Base-by-base conservation (phyloP, 495 filamentous ascomycete genomes). In the Hypoxylon fragiforme region DNA sequence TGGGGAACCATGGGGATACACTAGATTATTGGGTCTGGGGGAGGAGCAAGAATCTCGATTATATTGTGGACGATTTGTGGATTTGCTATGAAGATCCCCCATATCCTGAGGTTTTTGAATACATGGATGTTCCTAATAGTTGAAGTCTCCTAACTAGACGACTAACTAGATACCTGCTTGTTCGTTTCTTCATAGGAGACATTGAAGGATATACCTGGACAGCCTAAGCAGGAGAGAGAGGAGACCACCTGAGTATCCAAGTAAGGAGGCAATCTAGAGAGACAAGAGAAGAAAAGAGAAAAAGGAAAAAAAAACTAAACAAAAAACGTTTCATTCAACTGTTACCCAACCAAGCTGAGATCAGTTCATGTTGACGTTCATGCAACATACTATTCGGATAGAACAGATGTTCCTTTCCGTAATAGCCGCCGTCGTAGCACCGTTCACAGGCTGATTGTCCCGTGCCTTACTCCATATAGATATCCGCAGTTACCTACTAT, bases 391-490 rank as follows among this genome's bases (percentile, higher is more conserved):
- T 28, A 9, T 28, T 43, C 57, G 57, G 57, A 55, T 50, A 60
- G 13, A 41, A 21, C 39, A 54, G 49, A 60, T 60, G 45, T 60
- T 55, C 50, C 50, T 42, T 55, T 60, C 57, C 57, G 57, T 50
- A 39, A 60, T 60, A 60, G 43, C 45, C 57, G 57, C 57, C 57
- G 57, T 51, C 19, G 50, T 54, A 60, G 14, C 45, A 60, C 57
- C 50, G 50, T 54, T 28, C 39, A 46, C 50, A 60, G 50, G 57
- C 57, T 54, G 57, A 60, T 60, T 60, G 45, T 41, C 57, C 50
- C 50, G 57, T 46, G 16, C 39, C 44, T 50, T 60, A n/a, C 57
- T 44, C 44, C 45, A 54, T 45, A 18, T 3, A 40, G 57, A 11
- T 39, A 60, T 41, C 50, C 57, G 57, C 50, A 44, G 49, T 3